Evolutionary conservation across 345 rosid species (phyloP).

Genomic region (Mangifera indica): DNA sequence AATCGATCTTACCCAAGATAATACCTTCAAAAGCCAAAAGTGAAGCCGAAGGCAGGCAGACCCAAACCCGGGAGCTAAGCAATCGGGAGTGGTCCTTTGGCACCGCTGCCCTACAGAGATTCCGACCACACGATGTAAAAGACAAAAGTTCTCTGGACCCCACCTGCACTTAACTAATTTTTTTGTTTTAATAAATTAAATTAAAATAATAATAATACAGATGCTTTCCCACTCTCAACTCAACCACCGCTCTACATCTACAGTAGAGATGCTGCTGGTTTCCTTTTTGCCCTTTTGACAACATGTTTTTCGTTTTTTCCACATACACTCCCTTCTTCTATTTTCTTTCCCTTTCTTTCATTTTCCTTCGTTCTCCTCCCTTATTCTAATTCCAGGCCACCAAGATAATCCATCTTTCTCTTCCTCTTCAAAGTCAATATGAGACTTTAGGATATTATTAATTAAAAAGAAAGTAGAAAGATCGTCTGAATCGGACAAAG

Average conservation of each 20-base stretch:
- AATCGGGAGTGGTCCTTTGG: neutral
- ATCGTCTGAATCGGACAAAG: neutral
- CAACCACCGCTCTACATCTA: neutral
- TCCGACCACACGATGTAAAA: constrained; percentile 8
- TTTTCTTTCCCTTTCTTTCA: neutral
- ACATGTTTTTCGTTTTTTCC: constrained; percentile 1
- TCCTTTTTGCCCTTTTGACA: neutral
- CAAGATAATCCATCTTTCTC: neutral
- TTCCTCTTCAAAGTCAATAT: neutral
- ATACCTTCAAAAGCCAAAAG: too few relatives aligned
- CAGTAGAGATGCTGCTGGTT: neutral
- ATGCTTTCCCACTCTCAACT: constrained; percentile 8
- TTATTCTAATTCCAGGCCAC: neutral
- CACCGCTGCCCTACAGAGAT: neutral
- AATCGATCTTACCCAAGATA: too few relatives aligned
- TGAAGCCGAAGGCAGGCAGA: too few relatives aligned
- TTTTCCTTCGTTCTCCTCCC: neutral
- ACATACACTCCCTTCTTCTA: neutral
- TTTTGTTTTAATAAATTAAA: too few relatives aligned
- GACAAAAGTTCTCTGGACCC: constrained; percentile 22
- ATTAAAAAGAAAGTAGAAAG: neutral
- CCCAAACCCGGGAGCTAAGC: too few relatives aligned
- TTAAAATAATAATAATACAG: neutral
- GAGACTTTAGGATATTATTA: neutral
- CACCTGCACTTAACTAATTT: neutral